phyloP scores from a whole-genome alignment of 768 basidiomycete genomes.

The Rhodotorula diobovata region DNA sequence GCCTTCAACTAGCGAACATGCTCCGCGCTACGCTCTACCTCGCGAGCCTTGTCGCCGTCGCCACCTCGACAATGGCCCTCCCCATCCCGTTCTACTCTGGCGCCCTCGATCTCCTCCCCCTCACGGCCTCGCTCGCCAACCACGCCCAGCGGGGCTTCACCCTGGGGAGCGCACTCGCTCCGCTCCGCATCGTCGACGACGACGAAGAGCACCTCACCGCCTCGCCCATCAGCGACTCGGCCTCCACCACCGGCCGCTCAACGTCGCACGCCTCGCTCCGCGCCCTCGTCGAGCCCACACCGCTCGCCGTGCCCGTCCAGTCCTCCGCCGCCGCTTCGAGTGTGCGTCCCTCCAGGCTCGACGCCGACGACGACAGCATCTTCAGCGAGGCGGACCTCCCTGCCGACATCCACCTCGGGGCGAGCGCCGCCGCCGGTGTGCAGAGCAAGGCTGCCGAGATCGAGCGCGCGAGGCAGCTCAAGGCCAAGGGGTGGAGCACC shows the following conservation, averaged over 20 bases:
- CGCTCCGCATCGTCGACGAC: conserved; percentile 6
- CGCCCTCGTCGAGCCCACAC: neutral
- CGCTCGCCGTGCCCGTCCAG: neutral
- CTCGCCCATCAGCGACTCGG: neutral
- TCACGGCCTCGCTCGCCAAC: neutral
- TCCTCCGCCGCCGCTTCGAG: neutral
- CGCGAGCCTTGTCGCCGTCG: conserved; percentile 2
- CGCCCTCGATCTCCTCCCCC: neutral
- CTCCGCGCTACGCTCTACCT: neutral
- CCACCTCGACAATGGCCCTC: neutral
- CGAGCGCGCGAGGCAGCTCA: neutral
- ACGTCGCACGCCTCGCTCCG: neutral
- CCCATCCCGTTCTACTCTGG: neutral
- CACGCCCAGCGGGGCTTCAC: neutral
- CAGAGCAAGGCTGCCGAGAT: neutral
- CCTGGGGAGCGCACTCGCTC: neutral
- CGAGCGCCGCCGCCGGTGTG: neutral
- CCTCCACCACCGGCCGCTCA: too few species aligned
- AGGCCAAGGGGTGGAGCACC: neutral
- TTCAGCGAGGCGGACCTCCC: neutral
- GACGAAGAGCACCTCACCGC: neutral
- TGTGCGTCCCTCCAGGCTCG: neutral
- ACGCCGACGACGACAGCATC: neutral
- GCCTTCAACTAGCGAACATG: neutral
- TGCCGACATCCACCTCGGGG: neutral